These are phyloP conservation scores for Penicillium daleae DNA, from an alignment of 495 filamentous ascomycete species.

Conservation along the genomic window DNA sequence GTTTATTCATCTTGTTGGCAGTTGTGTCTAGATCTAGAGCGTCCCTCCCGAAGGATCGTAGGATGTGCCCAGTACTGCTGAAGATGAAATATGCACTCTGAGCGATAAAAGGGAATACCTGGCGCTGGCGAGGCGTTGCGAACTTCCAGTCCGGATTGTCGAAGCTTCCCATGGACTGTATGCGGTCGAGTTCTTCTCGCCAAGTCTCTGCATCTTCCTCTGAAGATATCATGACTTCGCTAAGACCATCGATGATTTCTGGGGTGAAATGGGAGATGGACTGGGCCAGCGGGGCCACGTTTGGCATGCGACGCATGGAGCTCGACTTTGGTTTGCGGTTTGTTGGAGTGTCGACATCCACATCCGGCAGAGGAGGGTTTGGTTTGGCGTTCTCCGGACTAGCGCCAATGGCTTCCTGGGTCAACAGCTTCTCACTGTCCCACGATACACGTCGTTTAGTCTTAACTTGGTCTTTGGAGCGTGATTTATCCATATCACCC, in stretches of 20 bases:
- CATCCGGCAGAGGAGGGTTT: constrained; percentile 9
- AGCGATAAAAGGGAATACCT: constrained; percentile 61
- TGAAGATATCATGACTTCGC: constrained; percentile 38
- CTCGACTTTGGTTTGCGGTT: constrained; percentile 26
- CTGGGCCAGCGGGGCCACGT: constrained; percentile 34
- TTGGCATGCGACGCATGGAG: constrained; percentile 12
- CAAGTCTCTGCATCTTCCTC: constrained; percentile 45
- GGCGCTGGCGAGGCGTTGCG: constrained; percentile 44
- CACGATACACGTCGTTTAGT: constrained; percentile 48
- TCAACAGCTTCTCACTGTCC: constrained; percentile 47
- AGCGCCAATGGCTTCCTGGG: constrained; percentile 29
- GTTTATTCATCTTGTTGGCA: constrained; percentile 13
- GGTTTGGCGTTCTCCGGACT: constrained; percentile 10
- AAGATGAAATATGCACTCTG: constrained; percentile 77
- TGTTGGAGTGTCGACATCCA: constrained; percentile 25
- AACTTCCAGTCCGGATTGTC: constrained; percentile 46
- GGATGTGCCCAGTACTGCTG: constrained; percentile 63
- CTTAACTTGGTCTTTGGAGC: constrained; percentile 32
- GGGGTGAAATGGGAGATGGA: constrained; percentile 47
- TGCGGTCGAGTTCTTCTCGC: constrained; percentile 45
- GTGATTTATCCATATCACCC: constrained; percentile 27
- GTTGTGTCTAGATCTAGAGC: constrained; percentile 21
- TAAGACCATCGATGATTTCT: constrained; percentile 46
- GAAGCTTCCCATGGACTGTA: constrained; percentile 44
- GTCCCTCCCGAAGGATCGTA: constrained; percentile 65